Evolutionary conservation across 257 asterid genomes (phyloP), one percentile per base, ranked within the genome.

Genomic region (Nicotiana sylvestris): DNA sequence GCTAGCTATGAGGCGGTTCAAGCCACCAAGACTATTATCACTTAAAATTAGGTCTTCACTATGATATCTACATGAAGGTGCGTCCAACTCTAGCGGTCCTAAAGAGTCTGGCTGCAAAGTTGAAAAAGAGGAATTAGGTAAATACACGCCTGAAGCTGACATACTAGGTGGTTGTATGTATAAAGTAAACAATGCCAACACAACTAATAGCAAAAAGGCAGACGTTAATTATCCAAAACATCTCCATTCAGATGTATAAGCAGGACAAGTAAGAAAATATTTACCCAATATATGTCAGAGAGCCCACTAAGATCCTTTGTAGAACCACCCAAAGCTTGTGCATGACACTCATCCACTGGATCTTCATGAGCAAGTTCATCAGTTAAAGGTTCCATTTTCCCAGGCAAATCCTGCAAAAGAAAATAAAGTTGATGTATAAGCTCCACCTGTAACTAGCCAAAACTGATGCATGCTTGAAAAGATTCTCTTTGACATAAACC

Each of bases 61-160:
- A 87, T 81, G 92, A 85, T 93, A 92, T 96, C 97, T 95, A 92
- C 93, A 88, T 11, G 98, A 86, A 87, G 95, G 90, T 80, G 92
- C 82, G 80, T 91, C 99, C 97, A 96, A 89, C 82, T 96, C 98
- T 89, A 96, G 86, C 21, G 94, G 90, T 85, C 99, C 99, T 90
- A 96, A 88, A 25, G 98, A 94, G 88, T 96, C 98, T 3, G 98
- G 95, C 99, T 96, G 98, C 87, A 83, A 66, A 72, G 81, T 66
- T 17, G 66, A 85, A 86, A 81, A 78, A 61, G 21, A 15, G 74
- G 82, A 88, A 86, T 66, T 85, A 85, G 82, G 84, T 51, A 82
- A 15, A 66, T 21, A 25, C 16, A 33, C 16, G 35, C 35, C 25
- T 49, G 5, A 51, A 51, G 80, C 46, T 15, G 27, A 29, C 29